phyloP scores from a whole-genome alignment of 2,329 filamentous ascomycete species.

The Diaporthe ilicicola region DNA sequence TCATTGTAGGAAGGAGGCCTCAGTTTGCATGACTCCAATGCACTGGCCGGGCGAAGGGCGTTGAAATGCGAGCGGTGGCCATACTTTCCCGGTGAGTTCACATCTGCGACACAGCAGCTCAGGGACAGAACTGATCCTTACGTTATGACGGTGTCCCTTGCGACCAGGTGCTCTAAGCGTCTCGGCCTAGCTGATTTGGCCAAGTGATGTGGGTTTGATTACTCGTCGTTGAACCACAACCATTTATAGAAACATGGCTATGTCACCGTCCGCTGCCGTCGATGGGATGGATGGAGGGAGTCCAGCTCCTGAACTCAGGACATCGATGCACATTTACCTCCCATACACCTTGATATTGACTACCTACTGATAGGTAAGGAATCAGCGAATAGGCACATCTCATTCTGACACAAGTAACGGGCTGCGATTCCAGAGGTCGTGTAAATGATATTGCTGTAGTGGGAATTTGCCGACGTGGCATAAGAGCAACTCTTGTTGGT shows the following conservation, averaged over 20 bases:
- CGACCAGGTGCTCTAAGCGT: background rate
- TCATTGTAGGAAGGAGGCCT: background rate
- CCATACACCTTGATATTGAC: background rate
- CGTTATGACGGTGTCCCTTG: no score
- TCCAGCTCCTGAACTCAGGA: background rate
- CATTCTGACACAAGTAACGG: fast-evolving
- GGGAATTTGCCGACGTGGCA: background rate
- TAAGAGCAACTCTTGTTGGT: no score
- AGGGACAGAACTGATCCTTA: background rate
- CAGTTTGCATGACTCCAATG: background rate
- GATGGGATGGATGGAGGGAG: no score
- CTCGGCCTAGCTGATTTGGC: background rate
- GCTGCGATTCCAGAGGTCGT: background rate
- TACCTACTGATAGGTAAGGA: no score
- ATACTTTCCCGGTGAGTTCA: background rate
- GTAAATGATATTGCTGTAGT: background rate
- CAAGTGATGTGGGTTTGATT: background rate
- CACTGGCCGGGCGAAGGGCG: background rate
- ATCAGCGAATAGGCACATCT: background rate
- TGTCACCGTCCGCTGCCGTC: no score
- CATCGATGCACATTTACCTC: background rate
- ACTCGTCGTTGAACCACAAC: no score
- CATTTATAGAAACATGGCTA: background rate
- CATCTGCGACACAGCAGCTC: background rate
- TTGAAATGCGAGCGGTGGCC: background rate